Conservation (phyloP, 805 yeast species). For the Candida pini region DNA sequence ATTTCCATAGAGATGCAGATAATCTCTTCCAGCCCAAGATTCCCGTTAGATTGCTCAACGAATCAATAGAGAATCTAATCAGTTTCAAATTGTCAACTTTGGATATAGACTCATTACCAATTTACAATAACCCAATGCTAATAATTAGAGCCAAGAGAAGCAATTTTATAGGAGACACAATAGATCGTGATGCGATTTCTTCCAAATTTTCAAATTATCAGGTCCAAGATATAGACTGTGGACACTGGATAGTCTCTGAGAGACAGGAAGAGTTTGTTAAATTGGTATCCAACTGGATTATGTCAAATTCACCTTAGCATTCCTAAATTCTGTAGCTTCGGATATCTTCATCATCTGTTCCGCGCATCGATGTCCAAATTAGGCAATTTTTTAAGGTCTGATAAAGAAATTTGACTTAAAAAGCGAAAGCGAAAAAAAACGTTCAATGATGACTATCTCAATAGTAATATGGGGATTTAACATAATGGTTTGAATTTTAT, state of each 20-base stretch:
- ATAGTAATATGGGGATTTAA: too few species aligned
- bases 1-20: slow-evolving; percentile 40
- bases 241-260: slow-evolving; percentile 92
- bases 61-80: slow-evolving; percentile 57
- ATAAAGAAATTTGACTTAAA: slow-evolving; percentile 9
- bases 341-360: slow-evolving; percentile 9
- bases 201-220: slow-evolving; percentile 59
- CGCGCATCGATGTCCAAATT: slow-evolving; percentile 9
- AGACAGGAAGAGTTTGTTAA: slow-evolving; percentile 68
- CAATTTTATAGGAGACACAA: slow-evolving; percentile 22
- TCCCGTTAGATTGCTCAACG: slow-evolving; percentile 62
- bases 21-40: slow-evolving; percentile 32
- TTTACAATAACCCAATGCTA: slow-evolving; percentile 65
- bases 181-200: slow-evolving; percentile 11
- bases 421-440: too few species aligned
- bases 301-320: not conserved
- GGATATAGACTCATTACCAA: slow-evolving; percentile 25
- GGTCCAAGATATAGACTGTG: slow-evolving; percentile 64
- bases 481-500: too few species aligned
- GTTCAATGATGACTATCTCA: too few species aligned
- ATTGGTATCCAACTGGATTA: slow-evolving; percentile 48
- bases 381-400: slow-evolving; percentile 13
- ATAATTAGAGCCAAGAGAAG: slow-evolving; percentile 76
- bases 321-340: slow-evolving; percentile 1
- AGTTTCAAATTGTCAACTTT: slow-evolving; percentile 36